Evolutionary conservation across 495 filamentous ascomycete genomes (phyloP).

Genomic region (Peziza echinospora): DNA sequence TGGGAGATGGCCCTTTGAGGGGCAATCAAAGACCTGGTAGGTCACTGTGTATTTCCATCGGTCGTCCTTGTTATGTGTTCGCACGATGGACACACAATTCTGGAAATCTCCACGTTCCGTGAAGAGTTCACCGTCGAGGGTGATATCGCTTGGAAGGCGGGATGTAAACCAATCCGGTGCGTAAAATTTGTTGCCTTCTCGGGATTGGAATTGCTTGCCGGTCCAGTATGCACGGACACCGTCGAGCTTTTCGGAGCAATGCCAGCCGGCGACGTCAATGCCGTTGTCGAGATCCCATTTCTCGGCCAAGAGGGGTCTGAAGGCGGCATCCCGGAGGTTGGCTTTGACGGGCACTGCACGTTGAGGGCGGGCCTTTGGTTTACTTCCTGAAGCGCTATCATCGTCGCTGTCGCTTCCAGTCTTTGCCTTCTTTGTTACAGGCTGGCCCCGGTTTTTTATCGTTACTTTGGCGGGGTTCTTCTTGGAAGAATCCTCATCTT

Average conservation of each 20-base stretch:
- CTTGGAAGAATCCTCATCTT: too few relatives aligned
- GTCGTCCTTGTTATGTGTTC: slow-evolving; percentile 14
- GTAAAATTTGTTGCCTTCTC: slow-evolving; percentile 19
- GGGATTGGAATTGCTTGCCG: slow-evolving; percentile 11
- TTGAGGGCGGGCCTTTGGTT: too few relatives aligned
- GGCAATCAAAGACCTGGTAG: slow-evolving; percentile 18
- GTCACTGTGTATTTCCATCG: slow-evolving; percentile 18
- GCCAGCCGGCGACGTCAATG: slow-evolving; percentile 12
- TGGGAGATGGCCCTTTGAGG: slow-evolving; percentile 7
- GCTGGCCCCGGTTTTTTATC: too few relatives aligned
- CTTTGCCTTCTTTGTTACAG: too few relatives aligned
- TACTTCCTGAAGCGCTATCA: too few relatives aligned
- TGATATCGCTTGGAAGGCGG: slow-evolving; percentile 13
- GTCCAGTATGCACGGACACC: slow-evolving; percentile 20
- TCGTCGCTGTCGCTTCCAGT: too few relatives aligned
- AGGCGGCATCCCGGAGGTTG: background rate
- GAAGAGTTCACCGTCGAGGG: slow-evolving; percentile 19
- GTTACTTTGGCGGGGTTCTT: too few relatives aligned
- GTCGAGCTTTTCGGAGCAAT: slow-evolving; percentile 18
- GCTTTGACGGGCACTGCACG: too few relatives aligned
- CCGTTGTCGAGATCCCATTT: slow-evolving; percentile 18
- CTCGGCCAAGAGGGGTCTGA: slow-evolving; percentile 18
- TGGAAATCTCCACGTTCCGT: slow-evolving; percentile 17
- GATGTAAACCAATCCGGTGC: slow-evolving; percentile 19
- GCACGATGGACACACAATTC: slow-evolving; percentile 19